A percentile compares a stretch with the other conserved stretches of the same genome.
Conservation (phyloP, 352 stramenopile species). For the Sclerospora graminicola region DNA sequence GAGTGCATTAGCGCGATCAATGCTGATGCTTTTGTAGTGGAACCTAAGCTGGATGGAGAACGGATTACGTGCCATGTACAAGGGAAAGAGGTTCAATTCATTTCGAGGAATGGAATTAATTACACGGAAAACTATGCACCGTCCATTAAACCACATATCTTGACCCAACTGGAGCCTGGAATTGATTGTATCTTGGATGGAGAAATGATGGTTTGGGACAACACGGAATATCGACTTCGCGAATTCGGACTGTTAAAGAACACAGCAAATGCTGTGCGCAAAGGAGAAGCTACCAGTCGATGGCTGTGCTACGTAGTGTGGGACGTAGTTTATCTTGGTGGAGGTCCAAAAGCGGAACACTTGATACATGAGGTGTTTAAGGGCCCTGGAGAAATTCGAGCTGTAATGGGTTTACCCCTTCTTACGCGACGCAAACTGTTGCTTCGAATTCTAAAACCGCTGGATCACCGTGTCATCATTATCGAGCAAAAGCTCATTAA, state of each 20-base stretch:
- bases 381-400: slow-evolving; percentile 38
- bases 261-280: slow-evolving; percentile 50
- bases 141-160: slow-evolving; percentile 45
- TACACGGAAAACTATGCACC: slow-evolving; percentile 68
- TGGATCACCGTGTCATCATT: slow-evolving; percentile 66
- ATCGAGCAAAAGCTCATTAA: slow-evolving; percentile 80
- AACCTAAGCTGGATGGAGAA: slow-evolving; percentile 80
- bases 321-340: slow-evolving; percentile 72
- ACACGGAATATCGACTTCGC: slow-evolving; percentile 54
- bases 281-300: slow-evolving; percentile 40
- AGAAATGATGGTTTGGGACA: slow-evolving; percentile 87
- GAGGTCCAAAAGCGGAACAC: slow-evolving; percentile 26
- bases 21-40: slow-evolving; percentile 64
- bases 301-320: slow-evolving; percentile 83
- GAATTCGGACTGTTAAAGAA: slow-evolving; percentile 80
- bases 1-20: slow-evolving; percentile 68
- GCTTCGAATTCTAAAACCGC: slow-evolving; percentile 47
- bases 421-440: slow-evolving; percentile 48
- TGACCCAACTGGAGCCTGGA: slow-evolving; percentile 41
- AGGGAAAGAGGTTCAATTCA: slow-evolving; percentile 55
- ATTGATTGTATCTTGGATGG: slow-evolving; percentile 76
- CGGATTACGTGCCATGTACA: slow-evolving; percentile 74
- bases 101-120: slow-evolving; percentile 79
- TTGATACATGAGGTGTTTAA: slow-evolving; percentile 58
- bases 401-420: slow-evolving; percentile 69